Percentiles rank a stretch among this genome's conserved stretches.
Evolutionary conservation across 2,329 filamentous ascomycete genomes (phyloP).

Genomic region (Fusarium pininemorale): DNA sequence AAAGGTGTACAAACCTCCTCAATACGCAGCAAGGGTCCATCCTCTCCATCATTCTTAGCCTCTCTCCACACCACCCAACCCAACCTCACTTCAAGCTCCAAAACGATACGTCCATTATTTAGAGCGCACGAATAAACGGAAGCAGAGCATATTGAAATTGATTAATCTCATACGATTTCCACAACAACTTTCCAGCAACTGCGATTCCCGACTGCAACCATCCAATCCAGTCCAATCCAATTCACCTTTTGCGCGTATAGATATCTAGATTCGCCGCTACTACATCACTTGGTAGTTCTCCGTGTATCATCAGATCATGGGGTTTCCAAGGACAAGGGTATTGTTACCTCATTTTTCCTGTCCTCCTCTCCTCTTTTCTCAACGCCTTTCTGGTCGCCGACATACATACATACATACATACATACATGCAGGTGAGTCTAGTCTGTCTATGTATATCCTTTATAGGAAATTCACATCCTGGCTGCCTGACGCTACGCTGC

Average conservation of each 20-base stretch:
- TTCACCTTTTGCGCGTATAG: not conserved
- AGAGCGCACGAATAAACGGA: conserved; percentile 11
- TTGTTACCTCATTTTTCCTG: not conserved
- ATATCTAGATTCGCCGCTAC: not conserved
- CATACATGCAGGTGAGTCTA: not conserved
- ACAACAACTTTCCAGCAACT: not conserved
- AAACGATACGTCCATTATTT: not conserved
- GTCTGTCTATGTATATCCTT: not conserved
- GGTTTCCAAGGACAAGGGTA: not conserved
- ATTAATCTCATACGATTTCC: not conserved
- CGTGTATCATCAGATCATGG: conserved; percentile 21
- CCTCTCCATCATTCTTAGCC: conserved; percentile 15
- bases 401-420: not conserved
- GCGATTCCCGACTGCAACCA: not conserved
- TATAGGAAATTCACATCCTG: not conserved
- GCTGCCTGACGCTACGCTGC: not conserved
- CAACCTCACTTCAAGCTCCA: not conserved
- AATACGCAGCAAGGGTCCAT: conserved; percentile 32
- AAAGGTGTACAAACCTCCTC: conserved; percentile 35
- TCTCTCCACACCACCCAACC: conserved; percentile 36
- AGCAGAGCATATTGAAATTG: not conserved
- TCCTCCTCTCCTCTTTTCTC: conserved; percentile 2
- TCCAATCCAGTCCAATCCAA: too few relatives aligned
- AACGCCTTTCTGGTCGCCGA: not conserved
- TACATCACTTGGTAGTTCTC: not conserved